Evolutionary conservation across 176 grass and related monocot species (phyloP), one percentile per base, ranked within the genome.

Genomic region (Aegilops longissima): DNA sequence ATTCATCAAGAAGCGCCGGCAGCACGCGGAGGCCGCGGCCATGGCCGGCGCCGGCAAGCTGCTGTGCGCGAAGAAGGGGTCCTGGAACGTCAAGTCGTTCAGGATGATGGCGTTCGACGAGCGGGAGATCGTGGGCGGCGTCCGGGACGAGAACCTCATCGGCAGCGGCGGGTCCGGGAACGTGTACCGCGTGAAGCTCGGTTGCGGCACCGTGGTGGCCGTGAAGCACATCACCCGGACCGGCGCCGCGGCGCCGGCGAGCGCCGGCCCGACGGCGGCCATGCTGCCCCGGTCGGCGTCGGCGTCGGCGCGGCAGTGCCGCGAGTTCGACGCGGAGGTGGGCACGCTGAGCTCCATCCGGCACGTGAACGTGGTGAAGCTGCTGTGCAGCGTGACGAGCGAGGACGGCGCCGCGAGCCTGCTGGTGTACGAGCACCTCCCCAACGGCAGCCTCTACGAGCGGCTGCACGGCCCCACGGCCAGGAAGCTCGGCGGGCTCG

Each of bases 351-450:
- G 96, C 86, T 79, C 89, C 2, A 93, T 98, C 61, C 91, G 93
- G 1, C 96, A 98, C 77, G 88, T 98, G 20, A 98, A 98, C 88
- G 93, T 98, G 45, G 96, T 98, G 56, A 95, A 98, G 81, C 93
- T 98, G 5, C 86, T 95, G 54, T 95, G 96, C 84, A 94, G 96
- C 90, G 91, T 98, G 79, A 94, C 93, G 23, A 91, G 96, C 77
- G 82, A 85, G 4, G 94, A 92, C 70, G 91, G 90, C 34, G 90
- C 87, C 5, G 89, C 93, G 21, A 94, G 88, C 84, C 81, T 98
- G 56, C 91, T 98, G 49, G 96, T 98, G n/a, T 98, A 95, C 75
- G 96, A 98, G 90, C 83, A 94, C 86, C 93, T 98, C 9, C 96
- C 96, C 2, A 98, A 98, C 58, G 96, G 96, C 18, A 98, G 92